These are phyloP conservation scores for Cryphonectria naterciae DNA, from an alignment of 2,329 filamentous ascomycete species.

Conservation along the genomic window DNA sequence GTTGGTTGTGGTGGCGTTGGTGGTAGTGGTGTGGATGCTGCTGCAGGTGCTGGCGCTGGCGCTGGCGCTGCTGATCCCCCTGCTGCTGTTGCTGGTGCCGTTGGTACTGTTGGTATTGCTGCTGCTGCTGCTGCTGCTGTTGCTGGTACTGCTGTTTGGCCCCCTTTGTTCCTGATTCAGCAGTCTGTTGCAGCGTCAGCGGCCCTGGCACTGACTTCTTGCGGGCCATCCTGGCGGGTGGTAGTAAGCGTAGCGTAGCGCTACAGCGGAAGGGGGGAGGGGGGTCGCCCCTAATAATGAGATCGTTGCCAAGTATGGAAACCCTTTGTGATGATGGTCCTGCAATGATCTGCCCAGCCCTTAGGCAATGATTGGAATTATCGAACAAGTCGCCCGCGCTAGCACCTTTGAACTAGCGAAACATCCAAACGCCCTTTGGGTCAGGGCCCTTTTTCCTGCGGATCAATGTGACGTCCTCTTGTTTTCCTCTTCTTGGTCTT, in stretches of 20 bases:
- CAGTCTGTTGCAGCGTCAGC: conserved; percentile 17
- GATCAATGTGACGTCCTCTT: conserved; percentile 5
- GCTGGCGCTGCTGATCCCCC: background rate
- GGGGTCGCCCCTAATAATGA: background rate
- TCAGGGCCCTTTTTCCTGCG: background rate
- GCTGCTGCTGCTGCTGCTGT: background rate
- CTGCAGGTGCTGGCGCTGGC: conserved; percentile 13
- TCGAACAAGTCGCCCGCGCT: background rate
- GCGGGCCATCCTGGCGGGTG: conserved; percentile 22
- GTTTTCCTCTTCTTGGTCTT: background rate
- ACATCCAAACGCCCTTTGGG: background rate
- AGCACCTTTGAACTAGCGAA: background rate
- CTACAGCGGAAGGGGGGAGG: background rate
- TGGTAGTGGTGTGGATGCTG: background rate
- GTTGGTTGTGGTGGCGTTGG: background rate
- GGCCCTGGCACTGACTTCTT: conserved; percentile 28
- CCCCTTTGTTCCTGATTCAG: background rate
- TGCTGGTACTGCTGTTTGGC: conserved; percentile 5
- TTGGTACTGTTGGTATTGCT: conserved; percentile 2
- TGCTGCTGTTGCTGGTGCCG: background rate
- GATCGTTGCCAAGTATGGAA: background rate
- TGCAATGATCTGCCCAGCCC: conserved; percentile 2
- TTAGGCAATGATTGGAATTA: background rate
- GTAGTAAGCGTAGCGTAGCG: background rate
- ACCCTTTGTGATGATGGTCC: background rate